Percentiles rank a stretch among this genome's conserved stretches.
These are phyloP conservation scores for Spinacia oleracea DNA, from an alignment of 179 eudicot genomes.

Conservation along the genomic window DNA sequence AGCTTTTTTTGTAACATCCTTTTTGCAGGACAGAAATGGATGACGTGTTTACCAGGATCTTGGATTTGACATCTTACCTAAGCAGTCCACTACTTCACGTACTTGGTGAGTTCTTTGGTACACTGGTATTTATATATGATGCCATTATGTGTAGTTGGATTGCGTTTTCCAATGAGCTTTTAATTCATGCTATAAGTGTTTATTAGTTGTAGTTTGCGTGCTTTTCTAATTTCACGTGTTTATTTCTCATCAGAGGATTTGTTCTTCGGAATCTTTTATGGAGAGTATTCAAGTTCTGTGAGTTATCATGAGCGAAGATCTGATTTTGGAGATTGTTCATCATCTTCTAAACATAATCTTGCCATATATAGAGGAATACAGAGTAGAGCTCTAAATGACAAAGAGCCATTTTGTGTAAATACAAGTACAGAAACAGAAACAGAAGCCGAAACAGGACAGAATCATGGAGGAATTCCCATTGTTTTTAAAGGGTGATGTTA, in stretches of 20 bases:
- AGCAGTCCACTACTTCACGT: constrained; percentile 50
- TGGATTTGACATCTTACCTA: constrained; percentile 59
- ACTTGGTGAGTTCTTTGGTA: constrained; percentile 49
- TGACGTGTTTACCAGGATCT: constrained; percentile 58
- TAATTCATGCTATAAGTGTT: no score
- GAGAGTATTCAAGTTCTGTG: constrained; percentile 33
- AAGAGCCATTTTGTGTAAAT: constrained; percentile 28
- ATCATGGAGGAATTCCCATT: constrained; percentile 37
- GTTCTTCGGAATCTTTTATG: constrained; percentile 32
- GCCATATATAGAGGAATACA: constrained; percentile 28
- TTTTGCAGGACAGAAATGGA: constrained; percentile 48
- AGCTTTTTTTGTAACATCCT: constrained; percentile 22
- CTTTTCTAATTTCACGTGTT: constrained; percentile 4
- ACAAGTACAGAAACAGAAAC: constrained; percentile 37
- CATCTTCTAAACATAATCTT: constrained; percentile 34
- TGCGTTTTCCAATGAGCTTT: background rate
- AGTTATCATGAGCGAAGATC: constrained; percentile 29
- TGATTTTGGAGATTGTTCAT: constrained; percentile 35
- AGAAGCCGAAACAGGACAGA: constrained; percentile 30
- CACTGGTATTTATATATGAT: background rate
- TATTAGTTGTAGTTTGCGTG: background rate
- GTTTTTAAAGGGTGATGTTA: constrained; percentile 54
- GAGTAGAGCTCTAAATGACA: constrained; percentile 30
- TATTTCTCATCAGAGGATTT: constrained; percentile 19
- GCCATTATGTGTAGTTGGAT: background rate